These are phyloP conservation scores for Thermomucor indicae-seudaticae DNA, from an alignment of 371 early-diverging fungal species.

Conservation along the genomic window DNA sequence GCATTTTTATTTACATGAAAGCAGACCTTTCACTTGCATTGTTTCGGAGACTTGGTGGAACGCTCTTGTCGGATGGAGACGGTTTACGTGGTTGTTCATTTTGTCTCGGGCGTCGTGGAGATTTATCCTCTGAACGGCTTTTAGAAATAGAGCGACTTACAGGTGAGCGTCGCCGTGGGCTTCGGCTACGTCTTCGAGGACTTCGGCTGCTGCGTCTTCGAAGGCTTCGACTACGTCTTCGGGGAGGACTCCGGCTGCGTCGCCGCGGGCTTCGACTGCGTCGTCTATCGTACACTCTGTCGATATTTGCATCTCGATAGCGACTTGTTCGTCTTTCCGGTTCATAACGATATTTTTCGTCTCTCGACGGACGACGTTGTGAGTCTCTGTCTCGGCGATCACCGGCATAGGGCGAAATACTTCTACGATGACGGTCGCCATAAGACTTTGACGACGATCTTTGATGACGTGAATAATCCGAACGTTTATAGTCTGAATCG, in stretches of 20 bases:
- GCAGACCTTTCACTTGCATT: neutral
- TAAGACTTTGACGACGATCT: slow-evolving; percentile 3
- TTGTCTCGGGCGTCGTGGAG: neutral
- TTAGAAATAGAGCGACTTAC: neutral
- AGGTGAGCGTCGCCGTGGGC: neutral
- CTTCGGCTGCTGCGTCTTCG: neutral
- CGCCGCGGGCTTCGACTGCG: too few species aligned
- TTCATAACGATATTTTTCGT: too few species aligned
- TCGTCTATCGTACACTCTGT: too few species aligned
- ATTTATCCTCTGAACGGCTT: neutral
- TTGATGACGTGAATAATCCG: slow-evolving; percentile 2
- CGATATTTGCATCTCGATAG: too few species aligned
- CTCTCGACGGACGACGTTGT: too few species aligned
- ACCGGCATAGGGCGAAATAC: neutral
- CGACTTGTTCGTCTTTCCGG: too few species aligned
- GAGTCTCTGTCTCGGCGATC: slow-evolving; percentile 2
- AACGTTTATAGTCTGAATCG: neutral
- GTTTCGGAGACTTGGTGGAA: neutral
- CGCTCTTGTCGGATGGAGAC: neutral
- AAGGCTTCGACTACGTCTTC: neutral
- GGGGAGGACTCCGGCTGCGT: neutral
- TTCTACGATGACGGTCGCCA: too few species aligned
- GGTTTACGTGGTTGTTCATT: too few species aligned
- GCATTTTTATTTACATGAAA: neutral
- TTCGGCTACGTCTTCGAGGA: neutral